phyloP scores from a whole-genome alignment of 148 eudicot species.

The Tetragonia tetragonoides region DNA sequence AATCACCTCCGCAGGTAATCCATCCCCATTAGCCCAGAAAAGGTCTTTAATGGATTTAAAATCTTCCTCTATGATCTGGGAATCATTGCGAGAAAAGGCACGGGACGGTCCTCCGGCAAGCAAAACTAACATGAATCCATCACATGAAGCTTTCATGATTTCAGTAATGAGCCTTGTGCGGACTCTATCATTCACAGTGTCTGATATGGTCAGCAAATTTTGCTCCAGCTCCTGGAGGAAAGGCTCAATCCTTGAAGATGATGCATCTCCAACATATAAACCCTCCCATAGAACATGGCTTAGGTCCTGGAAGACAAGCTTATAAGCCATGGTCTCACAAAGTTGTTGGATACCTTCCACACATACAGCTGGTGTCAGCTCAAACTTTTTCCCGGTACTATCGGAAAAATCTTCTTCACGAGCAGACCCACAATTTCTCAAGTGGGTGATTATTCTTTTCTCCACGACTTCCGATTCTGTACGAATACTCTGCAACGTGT shows the following conservation, averaged over 20 bases:
- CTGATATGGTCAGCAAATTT: slow-evolving; percentile 58
- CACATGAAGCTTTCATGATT: slow-evolving; percentile 85
- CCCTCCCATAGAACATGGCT: slow-evolving; percentile 74
- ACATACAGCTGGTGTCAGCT: slow-evolving; percentile 69
- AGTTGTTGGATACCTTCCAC: slow-evolving; percentile 82
- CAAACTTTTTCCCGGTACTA: slow-evolving; percentile 63
- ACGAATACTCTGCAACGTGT: slow-evolving; percentile 59
- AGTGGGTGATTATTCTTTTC: slow-evolving; percentile 76
- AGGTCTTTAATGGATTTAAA: slow-evolving; percentile 78
- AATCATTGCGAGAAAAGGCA: slow-evolving; percentile 64
- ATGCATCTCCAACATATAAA: slow-evolving; percentile 76
- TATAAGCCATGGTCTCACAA: slow-evolving; percentile 63
- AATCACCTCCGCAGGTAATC: slow-evolving; percentile 69
- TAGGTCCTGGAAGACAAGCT: slow-evolving; percentile 66
- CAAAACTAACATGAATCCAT: slow-evolving; percentile 85
- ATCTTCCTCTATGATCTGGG: slow-evolving; percentile 75
- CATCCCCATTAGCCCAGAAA: slow-evolving; percentile 93
- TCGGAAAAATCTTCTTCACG: slow-evolving; percentile 64
- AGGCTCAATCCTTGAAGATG: slow-evolving; percentile 86
- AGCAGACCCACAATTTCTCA: slow-evolving; percentile 92
- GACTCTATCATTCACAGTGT: slow-evolving; percentile 68
- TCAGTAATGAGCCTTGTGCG: slow-evolving; percentile 82
- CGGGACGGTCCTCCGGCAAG: slow-evolving; percentile 95
- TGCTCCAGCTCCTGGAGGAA: slow-evolving; percentile 79
- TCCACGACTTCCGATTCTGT: slow-evolving; percentile 63